phyloP scores from a whole-genome alignment of 257 asterid genomes.

The Petunia secreta region DNA sequence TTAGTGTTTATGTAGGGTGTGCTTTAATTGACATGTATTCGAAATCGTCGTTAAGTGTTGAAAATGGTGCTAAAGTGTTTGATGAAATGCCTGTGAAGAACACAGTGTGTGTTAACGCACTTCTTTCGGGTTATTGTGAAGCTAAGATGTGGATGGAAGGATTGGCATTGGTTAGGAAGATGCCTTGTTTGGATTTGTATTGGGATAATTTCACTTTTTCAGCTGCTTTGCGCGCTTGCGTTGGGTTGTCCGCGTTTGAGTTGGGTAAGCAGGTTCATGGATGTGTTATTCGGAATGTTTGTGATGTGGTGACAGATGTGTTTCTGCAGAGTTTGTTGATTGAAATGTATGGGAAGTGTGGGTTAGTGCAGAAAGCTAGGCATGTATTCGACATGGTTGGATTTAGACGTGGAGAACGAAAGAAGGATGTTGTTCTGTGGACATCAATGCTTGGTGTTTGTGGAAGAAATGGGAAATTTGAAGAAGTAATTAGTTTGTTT shows the following conservation, averaged over 20 bases:
- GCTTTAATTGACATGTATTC: slow-evolving; percentile 63
- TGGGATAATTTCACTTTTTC: slow-evolving; percentile 63
- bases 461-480: slow-evolving; percentile 64
- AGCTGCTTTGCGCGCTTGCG: slow-evolving; percentile 66
- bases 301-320: slow-evolving; percentile 51
- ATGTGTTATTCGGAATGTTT: slow-evolving; percentile 42
- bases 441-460: slow-evolving; percentile 77
- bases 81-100: slow-evolving; percentile 86
- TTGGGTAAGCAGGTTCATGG: slow-evolving; percentile 76
- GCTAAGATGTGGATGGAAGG: slow-evolving; percentile 68
- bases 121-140: slow-evolving; percentile 71
- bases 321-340: slow-evolving; percentile 74
- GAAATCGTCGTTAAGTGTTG: slow-evolving; percentile 32
- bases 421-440: slow-evolving; percentile 75
- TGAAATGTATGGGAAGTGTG: slow-evolving; percentile 89
- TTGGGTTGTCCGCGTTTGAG: slow-evolving; percentile 56
- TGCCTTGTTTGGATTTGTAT: slow-evolving; percentile 46
- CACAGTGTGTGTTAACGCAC: slow-evolving; percentile 69
- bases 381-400: slow-evolving; percentile 59
- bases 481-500: slow-evolving; percentile 57
- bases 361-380: slow-evolving; percentile 59
- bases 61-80: slow-evolving; percentile 61
- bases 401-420: slow-evolving; percentile 36
- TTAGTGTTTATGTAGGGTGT: slow-evolving; percentile 77
- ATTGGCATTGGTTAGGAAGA: slow-evolving; percentile 47